phyloP scores from a whole-genome alignment of 139 green algal species.

The Picochlorum sp. region DNA sequence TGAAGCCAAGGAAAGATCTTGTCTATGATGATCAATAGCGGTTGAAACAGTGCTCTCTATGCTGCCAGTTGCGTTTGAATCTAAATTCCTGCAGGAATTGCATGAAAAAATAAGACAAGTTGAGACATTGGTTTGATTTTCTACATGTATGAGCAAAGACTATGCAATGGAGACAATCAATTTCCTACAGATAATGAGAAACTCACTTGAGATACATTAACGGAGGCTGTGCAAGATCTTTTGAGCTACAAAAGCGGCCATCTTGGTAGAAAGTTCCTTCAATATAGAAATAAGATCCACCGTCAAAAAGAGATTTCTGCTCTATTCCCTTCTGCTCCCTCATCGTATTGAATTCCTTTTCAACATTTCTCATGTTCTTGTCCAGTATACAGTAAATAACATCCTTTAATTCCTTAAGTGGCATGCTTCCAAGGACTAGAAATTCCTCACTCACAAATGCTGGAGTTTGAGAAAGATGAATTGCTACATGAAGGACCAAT shows the following conservation, averaged over 20 bases:
- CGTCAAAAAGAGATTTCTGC: background rate
- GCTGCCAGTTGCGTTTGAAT: background rate
- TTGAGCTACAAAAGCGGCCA: constrained; percentile 6
- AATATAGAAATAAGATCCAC: constrained; percentile 36
- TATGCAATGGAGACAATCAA: no score
- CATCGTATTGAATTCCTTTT: constrained; percentile 2
- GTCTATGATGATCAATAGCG: background rate
- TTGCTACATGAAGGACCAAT: constrained; percentile 8
- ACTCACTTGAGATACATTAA: no score
- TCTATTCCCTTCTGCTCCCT: background rate
- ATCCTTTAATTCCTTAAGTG: constrained; percentile 25
- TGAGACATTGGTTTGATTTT: no score
- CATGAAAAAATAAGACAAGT: no score
- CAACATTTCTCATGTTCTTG: constrained; percentile 8
- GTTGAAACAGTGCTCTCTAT: background rate
- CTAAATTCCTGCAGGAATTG: no score
- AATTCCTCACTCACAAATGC: constrained; percentile 16
- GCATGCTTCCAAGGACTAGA: constrained; percentile 23
- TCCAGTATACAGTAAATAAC: constrained; percentile 27
- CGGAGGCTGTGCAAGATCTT: constrained; percentile 18
- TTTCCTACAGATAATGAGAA: no score
- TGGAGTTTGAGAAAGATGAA: constrained; percentile 13
- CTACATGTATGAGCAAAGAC: no score
- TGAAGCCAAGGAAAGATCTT: constrained; percentile 6
- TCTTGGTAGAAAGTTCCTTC: constrained; percentile 45